Percentiles rank a stretch among this genome's conserved stretches.
phyloP scores from a whole-genome alignment of 179 eudicot species.

The Silene vulgaris region DNA sequence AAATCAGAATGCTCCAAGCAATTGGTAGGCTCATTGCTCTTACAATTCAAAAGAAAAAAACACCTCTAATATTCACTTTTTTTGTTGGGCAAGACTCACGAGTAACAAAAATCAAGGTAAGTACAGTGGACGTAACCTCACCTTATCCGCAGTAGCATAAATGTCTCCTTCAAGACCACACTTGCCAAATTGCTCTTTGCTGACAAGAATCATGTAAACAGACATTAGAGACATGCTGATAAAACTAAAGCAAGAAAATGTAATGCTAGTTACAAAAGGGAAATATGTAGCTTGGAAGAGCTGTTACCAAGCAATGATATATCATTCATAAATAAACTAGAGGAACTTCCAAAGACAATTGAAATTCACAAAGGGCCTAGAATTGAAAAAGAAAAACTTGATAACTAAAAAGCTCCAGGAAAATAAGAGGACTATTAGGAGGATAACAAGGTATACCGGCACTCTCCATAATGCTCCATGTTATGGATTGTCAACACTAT shows the following conservation, averaged over 20 bases:
- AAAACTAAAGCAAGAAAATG: neutral
- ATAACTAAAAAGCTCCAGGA: conserved; percentile 1
- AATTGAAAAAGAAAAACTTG: neutral
- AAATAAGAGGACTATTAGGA: neutral
- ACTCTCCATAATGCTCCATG: conserved; percentile 91
- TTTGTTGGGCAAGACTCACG: neutral
- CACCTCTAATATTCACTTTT: neutral
- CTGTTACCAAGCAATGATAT: neutral
- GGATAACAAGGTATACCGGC: conserved; percentile 43
- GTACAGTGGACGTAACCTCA: conserved; percentile 20
- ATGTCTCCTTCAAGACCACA: conserved; percentile 76
- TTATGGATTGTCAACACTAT: conserved; percentile 86
- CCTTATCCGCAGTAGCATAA: conserved; percentile 78
- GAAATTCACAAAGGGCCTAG: neutral
- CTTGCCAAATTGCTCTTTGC: conserved; percentile 68
- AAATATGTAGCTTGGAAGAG: neutral
- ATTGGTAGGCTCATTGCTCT: neutral
- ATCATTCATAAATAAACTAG: neutral
- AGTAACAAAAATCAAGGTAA: neutral
- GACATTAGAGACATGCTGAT: neutral
- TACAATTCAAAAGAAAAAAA: neutral
- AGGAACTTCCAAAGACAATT: neutral
- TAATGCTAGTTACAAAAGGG: neutral
- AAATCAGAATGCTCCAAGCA: neutral
- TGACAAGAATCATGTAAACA: conserved; percentile 25